Base-by-base conservation (phyloP, 495 filamentous ascomycete genomes). In the Aspergillus saccharolyticus region DNA sequence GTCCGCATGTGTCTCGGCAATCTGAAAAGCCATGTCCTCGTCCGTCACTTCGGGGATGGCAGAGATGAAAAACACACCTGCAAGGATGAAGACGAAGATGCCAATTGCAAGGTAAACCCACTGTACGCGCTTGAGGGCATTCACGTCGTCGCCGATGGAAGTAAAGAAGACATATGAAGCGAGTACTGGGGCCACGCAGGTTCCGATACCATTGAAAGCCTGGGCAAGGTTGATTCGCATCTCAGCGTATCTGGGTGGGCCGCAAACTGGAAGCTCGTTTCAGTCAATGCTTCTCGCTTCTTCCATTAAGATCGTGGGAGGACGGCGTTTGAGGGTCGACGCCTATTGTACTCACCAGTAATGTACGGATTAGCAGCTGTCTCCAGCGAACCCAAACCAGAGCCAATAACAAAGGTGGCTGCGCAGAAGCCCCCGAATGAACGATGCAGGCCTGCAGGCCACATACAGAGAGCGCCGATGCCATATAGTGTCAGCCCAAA, bases 41-140 rank as follows among this genome's bases (percentile, higher is more conserved):
- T 83, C 80, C 0, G 80, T 82, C 33, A 83, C 70, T 54, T 85
- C 81, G 10, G 80, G 82, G 39, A 83, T 78, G 42, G 72, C 69
- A 22, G 75, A 70, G 33, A 76, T 45, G 55, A 74, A 78, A 44
- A 78, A 78, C 4, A 75, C 69, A 5, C 51, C 63, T 0, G 81
- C 82, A 18, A 89, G 80, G 21, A 80, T 70, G 48, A 86, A 87
- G 54, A 86, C 86, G 58, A 90, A 85, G 42, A 87, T 81, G 3
- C 86, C 86, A 51, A 89, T 84, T 49, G 80, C 86, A 0, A 90
- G 78, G 64, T 90, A 91, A 0, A 85, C 72, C 87, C 88, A 90
- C 66, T 91, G 88, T 19, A 91, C 87, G 25, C 74, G 77, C 62
- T 77, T 70, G 4, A 83, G 66, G 7, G 73, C 71, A 0, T 68